These are phyloP conservation scores for Isabelozyma rhagii DNA, from an alignment of 805 yeast genomes.

Conservation along the genomic window DNA sequence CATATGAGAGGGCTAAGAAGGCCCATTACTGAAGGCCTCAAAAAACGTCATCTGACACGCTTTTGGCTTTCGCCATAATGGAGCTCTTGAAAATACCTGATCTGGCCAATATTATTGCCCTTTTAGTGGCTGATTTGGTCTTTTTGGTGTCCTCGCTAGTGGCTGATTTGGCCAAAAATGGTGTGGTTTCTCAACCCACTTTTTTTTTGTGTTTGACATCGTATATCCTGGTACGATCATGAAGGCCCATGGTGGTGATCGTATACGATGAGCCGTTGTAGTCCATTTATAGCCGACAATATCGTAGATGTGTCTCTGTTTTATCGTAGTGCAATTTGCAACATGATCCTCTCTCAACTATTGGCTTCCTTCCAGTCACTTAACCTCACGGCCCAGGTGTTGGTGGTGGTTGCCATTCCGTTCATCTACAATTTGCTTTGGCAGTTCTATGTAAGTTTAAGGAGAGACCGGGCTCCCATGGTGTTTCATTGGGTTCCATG, in stretches of 20 bases:
- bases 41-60: no score
- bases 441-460: constrained; percentile 67
- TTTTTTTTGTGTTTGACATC: background rate
- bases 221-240: background rate
- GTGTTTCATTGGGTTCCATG: constrained; percentile 94
- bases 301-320: background rate
- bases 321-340: background rate
- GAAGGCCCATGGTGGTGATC: background rate
- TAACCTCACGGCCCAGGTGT: background rate
- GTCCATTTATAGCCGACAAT: background rate
- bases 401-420: constrained; percentile 38
- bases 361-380: background rate
- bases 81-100: no score
- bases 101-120: no score
- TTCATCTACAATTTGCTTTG: constrained; percentile 61
- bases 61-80: no score
- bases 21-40: no score
- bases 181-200: background rate
- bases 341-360: background rate
- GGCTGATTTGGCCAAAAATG: background rate
- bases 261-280: background rate
- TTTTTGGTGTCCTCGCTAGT: background rate
- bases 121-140: no score
- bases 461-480: constrained; percentile 82
- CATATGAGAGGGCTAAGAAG: no score